Conservation (phyloP, 2,329 filamentous ascomycete genomes). For the Chrysosporium keratinophilum region DNA sequence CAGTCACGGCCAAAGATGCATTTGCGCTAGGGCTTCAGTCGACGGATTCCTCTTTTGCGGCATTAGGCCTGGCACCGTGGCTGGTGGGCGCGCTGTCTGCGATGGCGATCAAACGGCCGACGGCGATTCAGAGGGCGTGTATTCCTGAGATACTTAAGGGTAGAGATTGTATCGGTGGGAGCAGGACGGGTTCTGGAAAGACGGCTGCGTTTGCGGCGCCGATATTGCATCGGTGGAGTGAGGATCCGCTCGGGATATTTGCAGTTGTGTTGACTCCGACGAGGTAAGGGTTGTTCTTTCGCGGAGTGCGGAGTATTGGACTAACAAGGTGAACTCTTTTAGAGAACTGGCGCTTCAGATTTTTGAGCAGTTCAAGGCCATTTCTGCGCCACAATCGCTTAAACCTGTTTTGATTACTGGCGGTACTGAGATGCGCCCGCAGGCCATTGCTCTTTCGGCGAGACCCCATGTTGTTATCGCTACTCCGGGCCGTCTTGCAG, state of each 20-base stretch:
- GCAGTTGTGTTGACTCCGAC: conserved; percentile 83
- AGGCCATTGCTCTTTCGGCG: conserved; percentile 72
- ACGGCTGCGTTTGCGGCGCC: conserved; percentile 92
- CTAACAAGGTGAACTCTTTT: conserved; percentile 5
- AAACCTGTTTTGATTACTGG: conserved; percentile 86
- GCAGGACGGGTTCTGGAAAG: conserved; percentile 91
- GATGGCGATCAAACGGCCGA: conserved; percentile 78
- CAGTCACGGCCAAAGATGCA: conserved; percentile 33
- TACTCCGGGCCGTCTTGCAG: conserved; percentile 82
- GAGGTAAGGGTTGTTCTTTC: conserved; percentile 39
- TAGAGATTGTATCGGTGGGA: conserved; percentile 88
- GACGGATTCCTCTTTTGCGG: conserved; percentile 49
- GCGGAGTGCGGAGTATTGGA: not conserved
- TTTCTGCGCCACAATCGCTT: conserved; percentile 75
- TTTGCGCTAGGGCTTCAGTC: conserved; percentile 35
- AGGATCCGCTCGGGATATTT: conserved; percentile 86
- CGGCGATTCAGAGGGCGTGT: conserved; percentile 82
- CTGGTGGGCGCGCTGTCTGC: conserved; percentile 66
- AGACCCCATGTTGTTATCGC: conserved; percentile 88
- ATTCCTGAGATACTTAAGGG: conserved; percentile 89
- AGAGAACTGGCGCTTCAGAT: conserved; percentile 91
- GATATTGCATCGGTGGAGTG: conserved; percentile 84
- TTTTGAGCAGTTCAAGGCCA: conserved; percentile 88
- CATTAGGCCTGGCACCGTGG: conserved; percentile 71
- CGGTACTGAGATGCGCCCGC: conserved; percentile 80